Evolutionary conservation across 148 eudicot species (phyloP), one percentile per base, ranked within the genome.

Genomic region (Persicaria tinctoria): DNA sequence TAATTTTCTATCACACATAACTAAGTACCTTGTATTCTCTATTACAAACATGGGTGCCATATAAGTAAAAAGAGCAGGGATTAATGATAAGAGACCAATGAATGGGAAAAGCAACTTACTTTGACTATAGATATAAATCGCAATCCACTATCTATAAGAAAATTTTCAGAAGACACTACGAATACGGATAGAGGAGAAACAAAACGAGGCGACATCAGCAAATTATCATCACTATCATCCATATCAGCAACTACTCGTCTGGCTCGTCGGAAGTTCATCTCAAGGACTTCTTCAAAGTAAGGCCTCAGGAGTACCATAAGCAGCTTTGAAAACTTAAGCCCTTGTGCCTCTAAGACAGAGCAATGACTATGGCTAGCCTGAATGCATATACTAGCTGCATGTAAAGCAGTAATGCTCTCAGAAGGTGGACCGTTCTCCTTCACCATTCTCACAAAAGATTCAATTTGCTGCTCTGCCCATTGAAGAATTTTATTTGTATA

Each of bases 391-490:
- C 97, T 83, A 74, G 96, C 97, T 72, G 93, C 89, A 74, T 78
- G 91, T 80, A 95, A 83, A 78, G 96, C 99, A 82, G 83, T 79
- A 72, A 87, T 76, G 68, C 87, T 84, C 78, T 95, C 97, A 72
- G 91, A 92, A 72, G 91, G 74, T 49, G 93, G 93, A 14, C 97
- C 91, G 78, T 92, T 86, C 81, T 95, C 99, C 80, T 89, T 92
- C 70, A 89, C 96, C 81, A 92, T 83, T 74, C 96, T 77, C 70
- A 92, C 87, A 76, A 92, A 86, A 46, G 83, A 86, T 83, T 95
- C 99, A 74, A 92, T 87, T 79, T 95, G 93, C 82, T 86, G 86
- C 85, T 92, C 99, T 76, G 97, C 97, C 92, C 97, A 90, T 71
- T 90, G 99, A 75, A 95, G 88, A 79, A 89, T 81, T 85, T 76